A percentile compares a stretch with the other conserved stretches of the same genome.
These are phyloP conservation scores for Candida sp. DNA, from an alignment of 1,139 yeast genomes.

Conservation along the genomic window DNA sequence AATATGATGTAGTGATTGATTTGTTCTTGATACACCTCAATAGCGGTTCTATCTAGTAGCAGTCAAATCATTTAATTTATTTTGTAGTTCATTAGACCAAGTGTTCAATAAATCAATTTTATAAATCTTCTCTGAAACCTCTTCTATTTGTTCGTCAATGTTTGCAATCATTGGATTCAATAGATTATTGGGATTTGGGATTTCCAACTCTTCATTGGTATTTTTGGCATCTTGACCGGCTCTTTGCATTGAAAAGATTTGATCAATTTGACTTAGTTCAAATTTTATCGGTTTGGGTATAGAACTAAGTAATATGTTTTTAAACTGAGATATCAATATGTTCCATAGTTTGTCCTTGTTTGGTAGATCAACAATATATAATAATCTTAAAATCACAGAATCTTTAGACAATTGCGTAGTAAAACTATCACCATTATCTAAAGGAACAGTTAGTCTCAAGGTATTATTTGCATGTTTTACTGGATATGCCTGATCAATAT, in stretches of 20 bases:
- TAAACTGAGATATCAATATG: constrained; percentile 24
- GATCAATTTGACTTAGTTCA: constrained; percentile 38
- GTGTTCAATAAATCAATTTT: background rate
- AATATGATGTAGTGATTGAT: too few relatives aligned
- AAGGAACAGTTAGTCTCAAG: background rate
- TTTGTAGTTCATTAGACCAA: constrained; percentile 1
- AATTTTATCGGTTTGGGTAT: constrained; percentile 25
- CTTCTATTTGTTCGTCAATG: background rate
- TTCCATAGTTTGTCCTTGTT: constrained; percentile 15
- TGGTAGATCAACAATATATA: constrained; percentile 18
- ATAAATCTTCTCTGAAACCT: background rate
- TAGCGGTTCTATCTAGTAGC: background rate
- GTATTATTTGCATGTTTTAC: constrained; percentile 3
- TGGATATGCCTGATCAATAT: constrained; percentile 9
- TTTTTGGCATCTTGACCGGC: constrained; percentile 14
- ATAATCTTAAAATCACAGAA: constrained; percentile 8
- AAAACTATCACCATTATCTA: constrained; percentile 8
- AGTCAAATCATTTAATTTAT: background rate
- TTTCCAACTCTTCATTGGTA: background rate
- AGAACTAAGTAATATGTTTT: constrained; percentile 21
- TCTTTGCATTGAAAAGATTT: constrained; percentile 32
- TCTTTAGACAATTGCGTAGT: constrained; percentile 8
- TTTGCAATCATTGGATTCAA: background rate
- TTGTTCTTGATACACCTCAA: background rate
- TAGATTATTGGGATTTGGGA: background rate